Evolutionary conservation across 768 basidiomycete species (phyloP), one percentile per base, ranked within the genome.

Genomic region (Russula vinacea): DNA sequence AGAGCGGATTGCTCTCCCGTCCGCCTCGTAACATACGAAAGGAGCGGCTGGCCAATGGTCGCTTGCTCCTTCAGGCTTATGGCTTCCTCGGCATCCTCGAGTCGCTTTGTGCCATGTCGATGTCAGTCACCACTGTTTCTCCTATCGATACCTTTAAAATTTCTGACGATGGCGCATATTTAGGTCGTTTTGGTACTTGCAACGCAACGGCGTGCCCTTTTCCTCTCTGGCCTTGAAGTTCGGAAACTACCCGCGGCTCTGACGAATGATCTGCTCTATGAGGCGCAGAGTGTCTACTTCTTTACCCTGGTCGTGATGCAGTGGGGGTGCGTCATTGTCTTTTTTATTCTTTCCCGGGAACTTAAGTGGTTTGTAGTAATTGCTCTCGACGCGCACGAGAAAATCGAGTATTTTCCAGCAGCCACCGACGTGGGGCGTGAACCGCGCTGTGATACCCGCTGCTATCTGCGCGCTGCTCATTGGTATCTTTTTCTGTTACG

Each of bases 241-340:
- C 64, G 80, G 81, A 32, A 75, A 73, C n/a, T 77, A 75, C 55
- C 78, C 9, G 39, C 16, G 1, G 74, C 70, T 14, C 67, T 78
- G n/a, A 76, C 77, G 55, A 68, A 75, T 26, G 78, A 79, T 35
- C 70, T 77, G 19, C 75, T 78, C 70, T 76, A 77, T 66, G 71
- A 75, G 32, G 83, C 83, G 7, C 84, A 85, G 71, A 80, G 77
- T 39, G 75, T 85, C 29, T 84, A 79, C 63, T 80, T 79, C 71
- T 79, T 80, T 70, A 78, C 80, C 19, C 73, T 84, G 7, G 77
- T 84, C 42, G 74, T 84, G 58, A 84, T 84, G 81, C 86, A 86
- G 73, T 84, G 80, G 79, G 82, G 82, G 67, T 66, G 22, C 16
- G 67, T 52, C 32, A 5, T 5, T 14, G 2, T 2, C 24, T 16